These are phyloP conservation scores for Massospora cicadina DNA, from an alignment of 371 early-diverging fungal species.

Conservation along the genomic window DNA sequence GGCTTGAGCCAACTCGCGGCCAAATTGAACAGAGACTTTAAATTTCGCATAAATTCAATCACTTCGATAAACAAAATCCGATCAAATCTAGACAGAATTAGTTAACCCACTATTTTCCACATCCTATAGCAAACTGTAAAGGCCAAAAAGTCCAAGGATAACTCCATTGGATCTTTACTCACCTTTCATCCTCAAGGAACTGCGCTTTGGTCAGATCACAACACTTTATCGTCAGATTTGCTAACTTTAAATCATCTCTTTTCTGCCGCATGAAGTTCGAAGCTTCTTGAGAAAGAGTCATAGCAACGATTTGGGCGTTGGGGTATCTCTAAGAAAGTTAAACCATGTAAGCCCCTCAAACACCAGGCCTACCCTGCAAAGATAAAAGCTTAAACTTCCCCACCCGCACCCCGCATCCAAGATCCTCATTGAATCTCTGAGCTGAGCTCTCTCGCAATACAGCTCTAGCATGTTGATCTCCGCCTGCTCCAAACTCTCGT, in stretches of 20 bases:
- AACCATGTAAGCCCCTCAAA: neutral
- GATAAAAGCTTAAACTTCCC: constrained; percentile 28
- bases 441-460: constrained; percentile 25
- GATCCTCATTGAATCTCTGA: constrained; percentile 29
- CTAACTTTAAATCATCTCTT: neutral
- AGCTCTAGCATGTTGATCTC: constrained; percentile 35
- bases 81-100: constrained; percentile 24
- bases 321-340: constrained; percentile 2
- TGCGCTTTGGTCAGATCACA: constrained; percentile 25
- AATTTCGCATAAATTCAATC: constrained; percentile 15
- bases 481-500: constrained; percentile 25
- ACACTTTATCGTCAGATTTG: constrained; percentile 14
- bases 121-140: constrained; percentile 15
- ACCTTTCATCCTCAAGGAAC: constrained; percentile 27
- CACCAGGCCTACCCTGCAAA: constrained; percentile 19
- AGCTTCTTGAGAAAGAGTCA: neutral
- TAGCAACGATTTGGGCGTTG: neutral
- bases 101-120: neutral
- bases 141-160: too few relatives aligned
- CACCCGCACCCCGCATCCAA: constrained; percentile 46
- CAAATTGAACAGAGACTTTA: constrained; percentile 2
- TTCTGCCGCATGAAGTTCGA: neutral
- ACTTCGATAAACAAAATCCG: constrained; percentile 29
- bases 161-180: constrained; percentile 26
- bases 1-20: neutral